phyloP scores from a whole-genome alignment of 768 basidiomycete species.

The Coprinellus micaceus region DNA sequence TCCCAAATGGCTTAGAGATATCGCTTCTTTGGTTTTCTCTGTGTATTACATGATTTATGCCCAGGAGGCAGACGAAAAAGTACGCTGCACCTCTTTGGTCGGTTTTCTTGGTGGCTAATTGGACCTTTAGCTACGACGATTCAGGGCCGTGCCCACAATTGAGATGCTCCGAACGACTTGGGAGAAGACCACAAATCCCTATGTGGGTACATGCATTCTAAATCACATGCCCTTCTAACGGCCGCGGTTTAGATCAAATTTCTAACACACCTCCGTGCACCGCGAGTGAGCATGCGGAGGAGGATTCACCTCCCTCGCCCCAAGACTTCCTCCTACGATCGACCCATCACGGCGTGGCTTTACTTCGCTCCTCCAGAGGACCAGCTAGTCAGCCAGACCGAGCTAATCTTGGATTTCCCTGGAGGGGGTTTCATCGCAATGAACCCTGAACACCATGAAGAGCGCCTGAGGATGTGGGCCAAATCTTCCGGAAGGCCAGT shows the following conservation, averaged over 20 bases:
- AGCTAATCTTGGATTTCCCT: conserved; percentile 89
- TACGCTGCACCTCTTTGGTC: conserved; percentile 25
- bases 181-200: conserved; percentile 96
- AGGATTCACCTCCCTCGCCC: conserved; percentile 86
- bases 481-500: conserved; percentile 72
- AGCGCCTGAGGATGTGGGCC: conserved; percentile 86
- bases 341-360: conserved; percentile 79
- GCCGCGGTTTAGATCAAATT: conserved; percentile 57
- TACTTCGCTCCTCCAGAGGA: conserved; percentile 73
- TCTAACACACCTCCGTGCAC: conserved; percentile 55
- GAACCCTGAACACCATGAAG: conserved; percentile 95
- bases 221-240: background rate
- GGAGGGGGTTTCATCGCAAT: conserved; percentile 97
- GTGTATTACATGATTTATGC: conserved; percentile 85
- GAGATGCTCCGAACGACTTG: conserved; percentile 95
- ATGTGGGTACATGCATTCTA: conserved; percentile 45
- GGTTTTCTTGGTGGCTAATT: conserved; percentile 1
- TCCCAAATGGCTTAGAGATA: conserved; percentile 86
- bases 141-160: conserved; percentile 89
- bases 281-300: conserved; percentile 59
- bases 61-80: conserved; percentile 94
- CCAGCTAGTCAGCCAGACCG: conserved; percentile 62
- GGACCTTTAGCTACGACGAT: conserved; percentile 72
- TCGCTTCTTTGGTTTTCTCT: conserved; percentile 82
- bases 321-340: conserved; percentile 64